Percentiles rank a stretch among this genome's conserved stretches.
phyloP scores from a whole-genome alignment of 768 basidiomycete genomes.

The Gautieria morchelliformis region DNA sequence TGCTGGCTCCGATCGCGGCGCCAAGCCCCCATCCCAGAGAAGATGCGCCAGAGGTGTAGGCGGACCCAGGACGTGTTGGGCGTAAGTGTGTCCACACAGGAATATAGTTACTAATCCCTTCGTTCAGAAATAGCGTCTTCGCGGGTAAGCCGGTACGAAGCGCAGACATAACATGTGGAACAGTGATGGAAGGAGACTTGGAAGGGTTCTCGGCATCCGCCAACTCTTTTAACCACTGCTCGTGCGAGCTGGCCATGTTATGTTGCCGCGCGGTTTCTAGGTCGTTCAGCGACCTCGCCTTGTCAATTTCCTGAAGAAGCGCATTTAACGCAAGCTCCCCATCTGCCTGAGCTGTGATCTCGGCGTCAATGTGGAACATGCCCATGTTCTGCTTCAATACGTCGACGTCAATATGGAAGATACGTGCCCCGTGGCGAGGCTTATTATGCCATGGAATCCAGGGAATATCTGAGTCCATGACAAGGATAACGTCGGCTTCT shows the following conservation, averaged over 20 bases:
- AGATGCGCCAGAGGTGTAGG: constrained; percentile 51
- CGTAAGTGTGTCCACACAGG: constrained; percentile 49
- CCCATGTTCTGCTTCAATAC: constrained; percentile 45
- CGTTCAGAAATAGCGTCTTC: constrained; percentile 48
- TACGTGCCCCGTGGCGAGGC: constrained; percentile 33
- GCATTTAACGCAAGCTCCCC: constrained; percentile 41
- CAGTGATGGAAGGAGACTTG: constrained; percentile 19
- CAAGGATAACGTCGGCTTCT: constrained; percentile 50
- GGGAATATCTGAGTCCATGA: constrained; percentile 57
- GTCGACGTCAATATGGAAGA: constrained; percentile 57
- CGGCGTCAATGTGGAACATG: constrained; percentile 44
- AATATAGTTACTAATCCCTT: constrained; percentile 50
- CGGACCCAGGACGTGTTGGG: constrained; percentile 38
- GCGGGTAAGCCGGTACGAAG: constrained; percentile 35
- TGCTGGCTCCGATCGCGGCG: constrained; percentile 47
- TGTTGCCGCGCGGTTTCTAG: constrained; percentile 11
- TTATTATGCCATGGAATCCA: constrained; percentile 45
- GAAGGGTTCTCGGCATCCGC: constrained; percentile 24
- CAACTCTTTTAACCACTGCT: constrained; percentile 14
- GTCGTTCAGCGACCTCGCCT: not conserved
- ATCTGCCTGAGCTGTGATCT: constrained; percentile 51
- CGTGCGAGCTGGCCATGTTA: constrained; percentile 6
- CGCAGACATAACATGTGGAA: constrained; percentile 39
- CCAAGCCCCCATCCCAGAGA: constrained; percentile 63
- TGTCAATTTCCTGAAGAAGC: constrained; percentile 28